Evolutionary conservation across 805 yeast species (phyloP), one percentile per base, ranked within the genome.

Genomic region (Candida krabiensis): DNA sequence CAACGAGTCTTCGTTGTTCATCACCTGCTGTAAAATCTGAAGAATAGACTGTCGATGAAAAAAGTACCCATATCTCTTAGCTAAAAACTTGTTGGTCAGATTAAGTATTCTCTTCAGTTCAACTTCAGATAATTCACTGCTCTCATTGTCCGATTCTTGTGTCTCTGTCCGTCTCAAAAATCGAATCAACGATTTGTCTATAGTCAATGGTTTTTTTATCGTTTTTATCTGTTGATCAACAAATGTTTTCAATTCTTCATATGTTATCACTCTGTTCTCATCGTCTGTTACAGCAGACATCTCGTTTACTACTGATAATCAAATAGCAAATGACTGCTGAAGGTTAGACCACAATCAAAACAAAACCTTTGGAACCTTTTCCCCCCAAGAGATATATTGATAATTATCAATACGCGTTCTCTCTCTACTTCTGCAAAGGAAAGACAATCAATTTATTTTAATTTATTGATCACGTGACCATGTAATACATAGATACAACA

Each of bases 41-140:
- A 56, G 46, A 12, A 56, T 46, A 8, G 61, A 45, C 30, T 64
- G 69, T 15, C 52, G 47, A 28, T 53, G 54, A 42, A 56, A 64
- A 30, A 49, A 46, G n/a, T 48, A 41, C 4, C 45, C 41, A 27
- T 55, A 56, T 28, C 50, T 47, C 18, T 47, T 45, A 9, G 25
- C 8, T 4, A 54, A 5, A 4, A 33, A 19, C 21, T 28, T 30
- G 34, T 50, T 49, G 19, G 49, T 27, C 5, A 35, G 16, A 9
- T 35, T 33, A n/a, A 43, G 24, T 16, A 51, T 17, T 26, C 43
- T 39, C 9, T 21, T 27, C 16, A 50, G 14, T 8, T 50, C 49
- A 2, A 38, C 17, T 16, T 42, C 46, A 1, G 44, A 30, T 22
- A 46, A 31, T n/a, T n/a, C n/a, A 15, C 29, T 27, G 23, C 32